These are phyloP conservation scores for Trichoderma oligosporum DNA, from an alignment of 2,329 filamentous ascomycete species.

Conservation along the genomic window DNA sequence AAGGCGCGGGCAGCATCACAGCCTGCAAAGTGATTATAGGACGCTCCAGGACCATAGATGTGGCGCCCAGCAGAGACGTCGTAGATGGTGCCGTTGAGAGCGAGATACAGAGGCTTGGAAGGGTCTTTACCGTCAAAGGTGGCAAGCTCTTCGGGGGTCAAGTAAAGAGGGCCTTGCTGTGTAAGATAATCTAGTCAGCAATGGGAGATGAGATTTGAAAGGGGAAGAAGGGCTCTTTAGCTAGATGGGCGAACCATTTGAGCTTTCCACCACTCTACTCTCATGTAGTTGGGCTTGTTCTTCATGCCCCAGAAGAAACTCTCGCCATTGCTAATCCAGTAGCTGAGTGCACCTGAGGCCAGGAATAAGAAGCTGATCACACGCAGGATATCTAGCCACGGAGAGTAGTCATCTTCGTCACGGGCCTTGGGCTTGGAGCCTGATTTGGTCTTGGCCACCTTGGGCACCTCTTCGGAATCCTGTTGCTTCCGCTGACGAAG, in stretches of 20 bases:
- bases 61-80: constrained; percentile 68
- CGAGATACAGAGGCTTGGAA: constrained; percentile 77
- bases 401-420: constrained; percentile 52
- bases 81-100: constrained; percentile 83
- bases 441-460: constrained; percentile 24
- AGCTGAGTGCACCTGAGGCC: constrained; percentile 67
- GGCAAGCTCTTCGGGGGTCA: constrained; percentile 72
- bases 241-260: constrained; percentile 51
- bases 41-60: constrained; percentile 79
- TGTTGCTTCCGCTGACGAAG: constrained; percentile 45
- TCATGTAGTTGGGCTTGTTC: constrained; percentile 60
- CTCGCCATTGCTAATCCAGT: constrained; percentile 69
- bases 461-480: constrained; percentile 26
- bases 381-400: constrained; percentile 64
- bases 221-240: not conserved
- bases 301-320: constrained; percentile 63
- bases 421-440: constrained; percentile 24
- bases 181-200: not conserved
- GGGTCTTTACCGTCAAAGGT: constrained; percentile 75
- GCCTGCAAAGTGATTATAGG: constrained; percentile 83
- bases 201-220: not conserved
- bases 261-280: constrained; percentile 54
- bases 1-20: constrained; percentile 83
- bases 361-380: constrained; percentile 64
- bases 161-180: constrained; percentile 56